phyloP scores from a whole-genome alignment of 2,329 filamentous ascomycete genomes.

The Davidsoniella neocaledoniae region DNA sequence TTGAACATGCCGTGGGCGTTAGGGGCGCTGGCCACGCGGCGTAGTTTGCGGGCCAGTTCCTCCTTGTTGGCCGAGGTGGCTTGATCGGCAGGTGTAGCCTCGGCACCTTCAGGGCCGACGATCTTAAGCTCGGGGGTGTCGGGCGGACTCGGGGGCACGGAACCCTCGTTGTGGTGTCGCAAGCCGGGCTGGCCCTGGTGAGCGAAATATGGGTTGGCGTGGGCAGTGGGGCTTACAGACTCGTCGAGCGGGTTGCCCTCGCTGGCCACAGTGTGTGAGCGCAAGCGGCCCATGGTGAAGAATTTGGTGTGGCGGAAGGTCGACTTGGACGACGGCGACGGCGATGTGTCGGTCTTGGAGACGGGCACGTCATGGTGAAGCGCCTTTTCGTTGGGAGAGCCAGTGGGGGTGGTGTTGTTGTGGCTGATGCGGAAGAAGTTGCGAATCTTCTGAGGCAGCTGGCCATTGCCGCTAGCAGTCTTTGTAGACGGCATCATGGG shows the following conservation, averaged over 20 bases:
- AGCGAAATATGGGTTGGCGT: slow-evolving; percentile 92
- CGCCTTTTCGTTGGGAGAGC: slow-evolving; percentile 9
- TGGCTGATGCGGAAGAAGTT: slow-evolving; percentile 53
- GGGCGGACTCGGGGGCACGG: slow-evolving; percentile 79
- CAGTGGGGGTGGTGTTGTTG: slow-evolving; percentile 12
- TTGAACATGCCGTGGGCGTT: slow-evolving; percentile 88
- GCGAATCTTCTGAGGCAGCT: slow-evolving; percentile 52
- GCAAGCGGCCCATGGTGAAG: slow-evolving; percentile 72
- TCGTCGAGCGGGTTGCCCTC: slow-evolving; percentile 87
- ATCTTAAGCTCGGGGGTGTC: slow-evolving; percentile 71
- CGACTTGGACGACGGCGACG: slow-evolving; percentile 29
- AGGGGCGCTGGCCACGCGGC: slow-evolving; percentile 86
- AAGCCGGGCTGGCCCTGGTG: slow-evolving; percentile 89
- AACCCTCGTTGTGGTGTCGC: slow-evolving; percentile 87
- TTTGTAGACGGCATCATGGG: slow-evolving; percentile 36
- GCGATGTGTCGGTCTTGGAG: slow-evolving; percentile 14
- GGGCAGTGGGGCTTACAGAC: slow-evolving; percentile 73
- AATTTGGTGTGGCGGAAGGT: slow-evolving; percentile 74
- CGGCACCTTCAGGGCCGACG: slow-evolving; percentile 45
- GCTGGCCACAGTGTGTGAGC: slow-evolving; percentile 79
- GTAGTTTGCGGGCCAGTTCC: slow-evolving; percentile 79
- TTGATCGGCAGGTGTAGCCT: slow-evolving; percentile 31
- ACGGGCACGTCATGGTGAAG: slow-evolving; percentile 5
- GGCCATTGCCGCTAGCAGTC: slow-evolving; percentile 34
- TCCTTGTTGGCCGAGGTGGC: slow-evolving; percentile 72